phyloP scores from a whole-genome alignment of 352 stramenopile genomes.

The Phytopythium montanum region DNA sequence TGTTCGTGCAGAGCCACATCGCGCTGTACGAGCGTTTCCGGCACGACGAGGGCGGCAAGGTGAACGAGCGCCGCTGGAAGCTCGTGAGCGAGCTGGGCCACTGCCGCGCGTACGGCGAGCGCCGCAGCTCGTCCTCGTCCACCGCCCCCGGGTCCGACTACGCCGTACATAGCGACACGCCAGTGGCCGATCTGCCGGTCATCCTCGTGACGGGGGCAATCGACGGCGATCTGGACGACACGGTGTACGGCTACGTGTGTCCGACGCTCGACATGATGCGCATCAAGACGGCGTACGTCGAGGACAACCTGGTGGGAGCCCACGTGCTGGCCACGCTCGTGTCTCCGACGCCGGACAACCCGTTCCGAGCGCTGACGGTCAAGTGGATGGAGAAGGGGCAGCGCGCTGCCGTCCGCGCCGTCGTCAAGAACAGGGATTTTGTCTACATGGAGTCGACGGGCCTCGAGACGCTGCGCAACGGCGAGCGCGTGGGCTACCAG shows the following conservation, averaged over 20 bases:
- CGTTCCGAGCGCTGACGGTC: constrained; percentile 34
- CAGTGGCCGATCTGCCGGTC: constrained; percentile 17
- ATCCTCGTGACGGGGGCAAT: constrained; percentile 34
- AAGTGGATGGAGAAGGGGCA: constrained; percentile 52
- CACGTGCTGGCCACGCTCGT: constrained; percentile 41
- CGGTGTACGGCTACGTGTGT: constrained; percentile 36
- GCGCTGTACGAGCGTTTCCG: constrained; percentile 39
- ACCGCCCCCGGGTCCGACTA: constrained; percentile 20
- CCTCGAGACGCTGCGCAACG: constrained; percentile 34
- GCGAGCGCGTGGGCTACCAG: constrained; percentile 56
- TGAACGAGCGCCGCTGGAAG: constrained; percentile 36
- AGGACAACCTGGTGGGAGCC: constrained; percentile 33
- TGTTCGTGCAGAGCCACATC: constrained; percentile 38
- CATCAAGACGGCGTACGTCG: constrained; percentile 39
- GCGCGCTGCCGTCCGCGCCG: constrained; percentile 25
- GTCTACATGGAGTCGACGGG: constrained; percentile 51
- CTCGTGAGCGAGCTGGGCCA: constrained; percentile 34
- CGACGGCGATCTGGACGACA: constrained; percentile 37
- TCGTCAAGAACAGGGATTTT: constrained; percentile 48
- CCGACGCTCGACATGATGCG: constrained; percentile 32
- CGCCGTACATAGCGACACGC: constrained; percentile 21
- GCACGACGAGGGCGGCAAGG: constrained; percentile 20
- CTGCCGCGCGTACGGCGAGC: constrained; percentile 35
- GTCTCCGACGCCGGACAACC: constrained; percentile 22
- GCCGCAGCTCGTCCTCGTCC: constrained; percentile 18